Percentiles rank a stretch among this genome's conserved stretches.
phyloP scores from a whole-genome alignment of 2,329 filamentous ascomycete genomes.

The Penicillium sp. region DNA sequence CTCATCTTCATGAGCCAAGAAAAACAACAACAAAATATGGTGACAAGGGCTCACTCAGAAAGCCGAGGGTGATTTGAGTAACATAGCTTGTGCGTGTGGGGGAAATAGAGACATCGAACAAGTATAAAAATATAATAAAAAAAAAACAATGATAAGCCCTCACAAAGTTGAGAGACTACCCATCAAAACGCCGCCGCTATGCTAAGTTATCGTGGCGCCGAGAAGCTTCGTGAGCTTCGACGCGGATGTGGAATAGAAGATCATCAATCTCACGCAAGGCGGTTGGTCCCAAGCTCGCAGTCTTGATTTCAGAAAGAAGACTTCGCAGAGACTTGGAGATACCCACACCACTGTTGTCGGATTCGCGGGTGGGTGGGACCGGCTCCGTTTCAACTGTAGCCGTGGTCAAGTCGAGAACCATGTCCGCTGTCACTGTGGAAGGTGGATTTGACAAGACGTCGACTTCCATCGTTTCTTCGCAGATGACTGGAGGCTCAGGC shows the following conservation, averaged over 20 bases:
- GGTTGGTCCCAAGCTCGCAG: constrained; percentile 54
- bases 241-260: constrained; percentile 70
- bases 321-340: constrained; percentile 52
- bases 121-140: constrained; percentile 6
- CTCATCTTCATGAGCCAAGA: too few relatives aligned
- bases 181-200: constrained; percentile 34
- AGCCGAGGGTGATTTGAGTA: too few relatives aligned
- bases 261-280: constrained; percentile 70
- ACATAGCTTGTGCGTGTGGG: constrained; percentile 4
- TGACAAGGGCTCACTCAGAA: too few relatives aligned
- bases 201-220: constrained; percentile 40
- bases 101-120: background rate
- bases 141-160: background rate
- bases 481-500: background rate
- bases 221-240: constrained; percentile 66
- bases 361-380: background rate
- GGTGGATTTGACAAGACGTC: background rate
- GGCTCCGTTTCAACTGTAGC: constrained; percentile 15
- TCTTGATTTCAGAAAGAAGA: constrained; percentile 55
- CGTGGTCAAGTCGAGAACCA: constrained; percentile 6
- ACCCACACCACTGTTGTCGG: constrained; percentile 21
- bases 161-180: constrained; percentile 1
- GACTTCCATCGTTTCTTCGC: constrained; percentile 7
- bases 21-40: too few relatives aligned
- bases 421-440: background rate